Base-by-base conservation (phyloP, 257 asterid genomes). In the Dorcoceras hygrometricum region DNA sequence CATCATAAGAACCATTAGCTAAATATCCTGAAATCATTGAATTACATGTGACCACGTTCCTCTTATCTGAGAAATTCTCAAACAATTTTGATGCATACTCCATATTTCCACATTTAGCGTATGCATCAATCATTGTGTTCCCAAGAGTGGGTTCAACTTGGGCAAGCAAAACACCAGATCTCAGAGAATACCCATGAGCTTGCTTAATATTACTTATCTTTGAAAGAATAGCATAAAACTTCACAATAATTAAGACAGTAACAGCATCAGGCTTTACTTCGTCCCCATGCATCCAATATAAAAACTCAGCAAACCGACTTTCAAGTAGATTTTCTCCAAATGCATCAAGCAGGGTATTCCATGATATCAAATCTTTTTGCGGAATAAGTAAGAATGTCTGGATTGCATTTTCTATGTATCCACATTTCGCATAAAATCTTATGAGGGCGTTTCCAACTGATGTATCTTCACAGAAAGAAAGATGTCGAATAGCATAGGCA, bases 281-380 rank as follows among this genome's bases (percentile, higher is more conserved):
- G 66, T 76, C 80, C 67, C 20, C 50, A 23, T 83, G 67, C 97
- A 90, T 84, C 53, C 59, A 55, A 48, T 55, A 48, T 28, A 88
- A 71, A 72, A 86, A 81, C 69, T 76, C 73, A 74, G 68, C 69
- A 71, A 86, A 90, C 76, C 73, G 62, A 55, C 59, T 48, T 48
- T 77, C 87, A 22, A 79, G 84, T 56, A 71, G 76, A 66, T 62
- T 80, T 73, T 79, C 76, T 60, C 85, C 81, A 55, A 81, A 76
- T 27, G 84, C 87, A 75, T 90, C 96, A 50, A 90, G 86, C 82
- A 90, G 66, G 46, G 97, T 67, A 59, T 90, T 88, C 97, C 97
- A 90, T 5, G 96, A 90, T 68, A 90, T 83, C 72, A 86, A 54
- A 77, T 90, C 96, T 74, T 68, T 84, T 25, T 59, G 81, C 65